Evolutionary conservation across 2,329 filamentous ascomycete genomes (phyloP), one percentile per base, ranked within the genome.

Genomic region (Lasiodiplodia sp.): DNA sequence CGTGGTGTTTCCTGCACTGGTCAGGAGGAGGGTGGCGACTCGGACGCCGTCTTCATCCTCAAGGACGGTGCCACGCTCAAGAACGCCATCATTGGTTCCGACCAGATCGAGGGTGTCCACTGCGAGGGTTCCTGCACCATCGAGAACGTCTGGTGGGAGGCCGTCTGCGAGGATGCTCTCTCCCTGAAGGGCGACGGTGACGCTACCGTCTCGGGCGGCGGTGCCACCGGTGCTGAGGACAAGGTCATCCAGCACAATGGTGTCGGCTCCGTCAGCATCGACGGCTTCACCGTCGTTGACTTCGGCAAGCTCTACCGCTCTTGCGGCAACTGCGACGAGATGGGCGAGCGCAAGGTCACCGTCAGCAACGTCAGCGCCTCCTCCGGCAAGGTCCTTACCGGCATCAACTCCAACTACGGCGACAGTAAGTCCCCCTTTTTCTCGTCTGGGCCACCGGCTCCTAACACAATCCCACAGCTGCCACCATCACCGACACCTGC

Each of bases 81-180:
- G 73, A 87, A 87, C 74, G 85, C 82, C 76, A 87, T 87, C 77
- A 87, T 87, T 68, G 85, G 86, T 25, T 79, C 80, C 62, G 80
- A 82, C 70, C 82, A 86, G 73, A 80, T 82, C 31, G 85, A 85
- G 75, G 85, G 81, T 69, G 82, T 87, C 40, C 84, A 87, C 78
- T 87, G 85, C 77, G 75, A 81, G 69, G 84, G 83, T 47, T 78
- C 80, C 53, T 86, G 84, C 77, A 84, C 81, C 34, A 76, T 85
- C 40, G 79, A 80, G 65, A 82, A 82, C 71, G 81, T 83, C 66
- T 83, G 81, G 80, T 84, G 79, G 77, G 74, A 76, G 38, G 78
- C 78, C 51, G 80, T 83, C 49, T 83, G 79, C 75, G 78, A 83
- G 72, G 78, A 80, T 60, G 79, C 79, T 64, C 75, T 80, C 44